Evolutionary conservation across 2,329 filamentous ascomycete genomes (phyloP), one percentile per base, ranked within the genome.

Genomic region (Apiospora koreana): DNA sequence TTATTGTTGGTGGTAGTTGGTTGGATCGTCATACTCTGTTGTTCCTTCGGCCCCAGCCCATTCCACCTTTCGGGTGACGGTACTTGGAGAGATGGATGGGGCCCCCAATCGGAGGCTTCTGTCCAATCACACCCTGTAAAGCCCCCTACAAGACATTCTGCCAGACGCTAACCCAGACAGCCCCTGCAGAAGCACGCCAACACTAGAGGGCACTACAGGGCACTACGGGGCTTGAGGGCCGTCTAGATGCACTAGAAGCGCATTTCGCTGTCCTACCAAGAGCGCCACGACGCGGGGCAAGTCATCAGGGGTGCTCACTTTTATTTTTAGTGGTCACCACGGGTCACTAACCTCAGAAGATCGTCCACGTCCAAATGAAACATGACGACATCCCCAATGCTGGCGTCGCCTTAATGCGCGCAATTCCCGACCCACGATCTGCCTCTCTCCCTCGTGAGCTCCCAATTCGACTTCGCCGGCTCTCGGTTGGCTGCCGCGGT

Each of bases 271-370:
- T 54, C 50, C 50, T 31, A 31, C 50, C 50, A 54, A 54, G 50
- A 31, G 28, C 54, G 54, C 54, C 54, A 62, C 54, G 54, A 62
- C 54, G 54, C 54, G 54, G 54, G 54, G 54, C 54, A 62, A n/a
- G 54, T 62, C 54, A 62, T 38, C 54, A 38, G 54, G 54, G 54
- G 54, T n/a, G 54, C 54, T 38, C 31, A 38, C 21, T 62, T 38
- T 62, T 62, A 12, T 8, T 62, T n/a, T 38, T 62, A 62, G 54
- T 62, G 54, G 54, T 62, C 54, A 62, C 31, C 21, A 62, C 31
- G 38, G 54, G 54, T 62, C 54, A 62, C 31, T 9, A 38, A n/a
- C 54, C 54, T 31, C 54, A 62, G 54, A 18, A n/a, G 54, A 62
- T 62, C 54, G 54, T 10, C 54, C 18, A 62, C n/a, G 28, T 14